A percentile compares a stretch with the other conserved stretches of the same genome.
Evolutionary conservation across 164 flowering plant species (phyloP).

Genomic region (Sextonia rubra): DNA sequence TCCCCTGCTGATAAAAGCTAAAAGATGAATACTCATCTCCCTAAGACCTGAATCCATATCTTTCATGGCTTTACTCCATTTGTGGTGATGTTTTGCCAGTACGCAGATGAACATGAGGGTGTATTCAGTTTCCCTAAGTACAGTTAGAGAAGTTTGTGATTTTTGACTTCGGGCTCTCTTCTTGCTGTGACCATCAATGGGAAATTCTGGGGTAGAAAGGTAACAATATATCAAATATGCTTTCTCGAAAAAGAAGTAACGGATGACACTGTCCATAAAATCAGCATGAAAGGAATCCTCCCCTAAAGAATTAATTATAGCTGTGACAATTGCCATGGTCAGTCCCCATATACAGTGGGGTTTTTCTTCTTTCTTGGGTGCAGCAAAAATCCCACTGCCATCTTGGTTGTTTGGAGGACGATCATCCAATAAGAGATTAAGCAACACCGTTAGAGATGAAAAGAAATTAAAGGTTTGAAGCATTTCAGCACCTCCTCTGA

Average conservation of each 20-base stretch:
- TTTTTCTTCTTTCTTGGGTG: conserved; percentile 37
- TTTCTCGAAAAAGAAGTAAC: conserved; percentile 67
- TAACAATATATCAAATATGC: conserved; percentile 47
- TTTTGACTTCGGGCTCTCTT: conserved; percentile 68
- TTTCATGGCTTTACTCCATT: conserved; percentile 70
- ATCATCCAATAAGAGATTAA: conserved; percentile 34
- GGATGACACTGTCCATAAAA: conserved; percentile 50
- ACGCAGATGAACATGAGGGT: conserved; percentile 68
- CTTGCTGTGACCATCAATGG: conserved; percentile 60
- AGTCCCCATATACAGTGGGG: conserved; percentile 69
- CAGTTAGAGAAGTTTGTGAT: conserved; percentile 45
- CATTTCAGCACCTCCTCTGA: conserved; percentile 78
- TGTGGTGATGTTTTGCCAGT: conserved; percentile 53
- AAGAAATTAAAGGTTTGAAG: conserved; percentile 56
- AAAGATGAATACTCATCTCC: conserved; percentile 82
- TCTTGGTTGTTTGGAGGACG: conserved; percentile 18
- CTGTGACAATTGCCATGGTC: conserved; percentile 68
- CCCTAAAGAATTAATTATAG: conserved; percentile 67
- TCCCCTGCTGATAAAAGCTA: conserved; percentile 81
- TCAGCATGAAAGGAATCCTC: conserved; percentile 41
- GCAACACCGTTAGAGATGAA: conserved; percentile 42
- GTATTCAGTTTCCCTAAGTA: conserved; percentile 70
- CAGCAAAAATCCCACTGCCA: conserved; percentile 19
- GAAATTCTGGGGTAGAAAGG: conserved; percentile 67
- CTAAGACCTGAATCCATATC: conserved; percentile 64